These are phyloP conservation scores for Coemansia umbellata DNA, from an alignment of 192 early-diverging fungal species.

Conservation along the genomic window DNA sequence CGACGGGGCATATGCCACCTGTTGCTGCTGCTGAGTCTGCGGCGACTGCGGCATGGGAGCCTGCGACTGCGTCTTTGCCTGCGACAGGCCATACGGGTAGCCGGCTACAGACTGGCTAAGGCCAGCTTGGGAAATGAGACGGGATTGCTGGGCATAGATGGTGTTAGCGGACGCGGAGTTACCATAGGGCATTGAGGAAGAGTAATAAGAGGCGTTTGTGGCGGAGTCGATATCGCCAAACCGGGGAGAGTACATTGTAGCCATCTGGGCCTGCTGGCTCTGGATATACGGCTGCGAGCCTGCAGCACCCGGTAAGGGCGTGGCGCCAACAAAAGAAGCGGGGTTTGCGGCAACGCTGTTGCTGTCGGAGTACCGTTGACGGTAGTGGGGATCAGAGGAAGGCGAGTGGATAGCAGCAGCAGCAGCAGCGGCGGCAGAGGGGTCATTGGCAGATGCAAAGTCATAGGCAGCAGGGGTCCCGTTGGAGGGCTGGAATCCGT, in stretches of 20 bases:
- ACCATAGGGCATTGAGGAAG: conserved; percentile 23
- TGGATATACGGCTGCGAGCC: conserved; percentile 7
- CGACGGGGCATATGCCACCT: conserved; percentile 27
- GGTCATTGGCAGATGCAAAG: conserved; percentile 20
- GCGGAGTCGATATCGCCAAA: conserved; percentile 20
- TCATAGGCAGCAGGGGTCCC: conserved; percentile 15
- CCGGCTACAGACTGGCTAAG: conserved; percentile 13
- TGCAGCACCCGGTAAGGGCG: background rate
- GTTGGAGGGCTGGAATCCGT: conserved; percentile 1
- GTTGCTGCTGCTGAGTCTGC: conserved; percentile 15
- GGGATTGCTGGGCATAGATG: conserved; percentile 18
- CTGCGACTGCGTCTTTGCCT: conserved; percentile 16
- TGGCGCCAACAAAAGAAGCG: background rate
- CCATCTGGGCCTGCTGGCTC: conserved; percentile 19
- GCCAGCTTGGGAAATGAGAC: conserved; percentile 1
- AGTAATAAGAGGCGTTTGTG: conserved; percentile 27
- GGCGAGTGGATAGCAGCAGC: conserved; percentile 9
- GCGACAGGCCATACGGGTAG: conserved; percentile 32
- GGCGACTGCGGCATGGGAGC: conserved; percentile 9
- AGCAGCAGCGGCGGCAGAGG: conserved; percentile 2
- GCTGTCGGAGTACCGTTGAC: background rate
- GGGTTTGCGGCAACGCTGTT: background rate
- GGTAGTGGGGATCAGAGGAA: background rate
- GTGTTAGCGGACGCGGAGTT: conserved; percentile 10
- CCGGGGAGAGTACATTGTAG: conserved; percentile 31